Evolutionary conservation across 352 stramenopile species (phyloP), one percentile per base, ranked within the genome.

Genomic region (Pythium aquatile): DNA sequence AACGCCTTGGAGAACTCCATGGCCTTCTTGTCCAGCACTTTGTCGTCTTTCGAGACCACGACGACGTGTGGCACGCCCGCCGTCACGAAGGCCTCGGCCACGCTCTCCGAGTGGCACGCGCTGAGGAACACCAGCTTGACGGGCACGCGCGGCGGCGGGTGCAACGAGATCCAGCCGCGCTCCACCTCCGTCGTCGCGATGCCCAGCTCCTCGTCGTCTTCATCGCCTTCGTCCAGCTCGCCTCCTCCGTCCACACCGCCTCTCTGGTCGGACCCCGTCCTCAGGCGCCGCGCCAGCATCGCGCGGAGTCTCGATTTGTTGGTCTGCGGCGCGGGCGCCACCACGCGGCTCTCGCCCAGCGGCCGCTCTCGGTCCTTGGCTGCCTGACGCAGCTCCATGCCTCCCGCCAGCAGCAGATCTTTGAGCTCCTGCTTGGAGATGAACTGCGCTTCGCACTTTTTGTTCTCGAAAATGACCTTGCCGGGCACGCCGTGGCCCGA

Each of bases 21-120:
- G 8, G 87, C 87, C 61, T 92, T 94, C 68, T 90, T 83, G 58
- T 96, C 88, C 29, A 93, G 72, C 47, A 97, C 81, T 53, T 96
- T 93, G 60, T 88, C 79, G 60, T 91, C 79, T 46, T 85, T 88
- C 13, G 85, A 89, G 1, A 98, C 90, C 37, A 95, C 90, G 13
- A 98, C 84, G 2, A 98, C 91, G 51, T 98, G 91, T 2, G 87
- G 87, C 33, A 98, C 88, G 7, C 91, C 91, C 1, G 88, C 91
- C 44, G 79, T 77, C 55, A 96, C 91, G 57, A 98, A 97, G 0
- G 91, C 90, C 47, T 95, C 75, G 5, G 88, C 91, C 9, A 91
- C 88, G 60, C 77, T 87, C 58, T 97, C 86, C 24, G 88, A 97
- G 69, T 96, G 84, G 59, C 91, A 97, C 20, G 91, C 88, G 68